phyloP scores from a whole-genome alignment of 192 early-diverging fungal species.

The Dissophora globulifera region DNA sequence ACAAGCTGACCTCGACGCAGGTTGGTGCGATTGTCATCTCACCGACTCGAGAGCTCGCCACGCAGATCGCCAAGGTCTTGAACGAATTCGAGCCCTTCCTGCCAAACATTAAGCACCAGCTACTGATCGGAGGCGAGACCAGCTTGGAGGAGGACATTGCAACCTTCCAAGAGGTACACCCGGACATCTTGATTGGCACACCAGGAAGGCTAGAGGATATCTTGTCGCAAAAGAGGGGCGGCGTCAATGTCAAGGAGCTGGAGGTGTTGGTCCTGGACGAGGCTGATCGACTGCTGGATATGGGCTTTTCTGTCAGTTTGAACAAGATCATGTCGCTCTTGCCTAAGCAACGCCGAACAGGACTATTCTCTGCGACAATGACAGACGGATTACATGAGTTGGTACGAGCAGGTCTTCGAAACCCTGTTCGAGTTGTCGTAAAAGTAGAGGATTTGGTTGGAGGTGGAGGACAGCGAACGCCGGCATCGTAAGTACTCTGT shows the following conservation, averaged over 20 bases:
- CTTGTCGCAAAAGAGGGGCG: slow-evolving; percentile 56
- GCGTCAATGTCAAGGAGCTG: slow-evolving; percentile 80
- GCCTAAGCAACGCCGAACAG: slow-evolving; percentile 95
- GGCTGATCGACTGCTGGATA: slow-evolving; percentile 92
- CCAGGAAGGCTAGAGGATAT: slow-evolving; percentile 92
- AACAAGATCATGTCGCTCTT: slow-evolving; percentile 81
- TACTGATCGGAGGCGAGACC: slow-evolving; percentile 80
- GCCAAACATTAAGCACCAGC: slow-evolving; percentile 56
- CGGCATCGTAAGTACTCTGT: slow-evolving; percentile 66
- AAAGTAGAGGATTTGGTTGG: slow-evolving; percentile 79
- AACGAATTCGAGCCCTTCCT: slow-evolving; percentile 64
- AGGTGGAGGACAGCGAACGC: slow-evolving; percentile 67
- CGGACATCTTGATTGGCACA: slow-evolving; percentile 90
- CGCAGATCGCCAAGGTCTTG: slow-evolving; percentile 85
- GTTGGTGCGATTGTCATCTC: slow-evolving; percentile 90
- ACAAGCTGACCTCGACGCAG: slow-evolving; percentile 72
- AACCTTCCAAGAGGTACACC: slow-evolving; percentile 69
- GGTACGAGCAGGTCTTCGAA: slow-evolving; percentile 88
- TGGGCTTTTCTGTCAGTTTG: slow-evolving; percentile 90
- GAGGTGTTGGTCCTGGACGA: slow-evolving; percentile 95
- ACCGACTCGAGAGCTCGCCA: slow-evolving; percentile 91
- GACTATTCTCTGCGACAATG: slow-evolving; percentile 98
- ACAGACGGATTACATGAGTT: slow-evolving; percentile 86
- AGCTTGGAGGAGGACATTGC: slow-evolving; percentile 71
- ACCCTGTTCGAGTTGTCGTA: slow-evolving; percentile 90